Percentiles rank a stretch among this genome's conserved stretches.
Conservation (phyloP, 805 yeast species). For the Ogataea dorogensis region DNA sequence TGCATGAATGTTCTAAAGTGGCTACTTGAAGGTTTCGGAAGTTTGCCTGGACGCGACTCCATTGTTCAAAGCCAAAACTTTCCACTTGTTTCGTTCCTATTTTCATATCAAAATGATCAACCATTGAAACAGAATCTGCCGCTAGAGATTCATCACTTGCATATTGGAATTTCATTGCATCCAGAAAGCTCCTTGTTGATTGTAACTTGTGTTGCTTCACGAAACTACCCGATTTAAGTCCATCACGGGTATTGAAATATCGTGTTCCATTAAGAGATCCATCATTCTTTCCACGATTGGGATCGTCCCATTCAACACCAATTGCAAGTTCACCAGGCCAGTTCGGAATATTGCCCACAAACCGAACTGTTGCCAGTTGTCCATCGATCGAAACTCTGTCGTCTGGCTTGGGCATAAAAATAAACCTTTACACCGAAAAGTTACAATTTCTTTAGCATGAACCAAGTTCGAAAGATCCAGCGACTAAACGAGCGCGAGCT, state of each 20-base stretch:
- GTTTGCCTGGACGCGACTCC: conserved; percentile 48
- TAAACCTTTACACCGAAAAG: conserved; percentile 7
- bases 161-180: conserved; percentile 53
- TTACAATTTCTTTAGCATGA: conserved; percentile 16
- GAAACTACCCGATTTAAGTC: conserved; percentile 59
- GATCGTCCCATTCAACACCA: conserved; percentile 88
- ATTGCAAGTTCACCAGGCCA: conserved; percentile 61
- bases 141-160: conserved; percentile 27
- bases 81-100: conserved; percentile 62
- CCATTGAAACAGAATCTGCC: conserved; percentile 13
- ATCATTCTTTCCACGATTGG: conserved; percentile 64
- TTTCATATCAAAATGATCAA: conserved; percentile 30
- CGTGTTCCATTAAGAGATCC: conserved; percentile 54
- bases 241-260: conserved; percentile 49
- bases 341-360: conserved; percentile 54
- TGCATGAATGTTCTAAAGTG: conserved; percentile 46
- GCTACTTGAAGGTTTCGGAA: conserved; percentile 44
- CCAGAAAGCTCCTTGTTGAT: conserved; percentile 34
- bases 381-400: conserved; percentile 35
- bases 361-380: conserved; percentile 61
- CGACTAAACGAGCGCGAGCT: conserved; percentile 67
- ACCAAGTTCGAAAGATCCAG: conserved; percentile 38
- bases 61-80: conserved; percentile 62
- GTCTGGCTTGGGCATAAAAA: conserved; percentile 2
- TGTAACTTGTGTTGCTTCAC: conserved; percentile 41